These are phyloP conservation scores for Perkinsus chesapeaki DNA, from an alignment of 169 alveolate species.

Conservation along the genomic window DNA sequence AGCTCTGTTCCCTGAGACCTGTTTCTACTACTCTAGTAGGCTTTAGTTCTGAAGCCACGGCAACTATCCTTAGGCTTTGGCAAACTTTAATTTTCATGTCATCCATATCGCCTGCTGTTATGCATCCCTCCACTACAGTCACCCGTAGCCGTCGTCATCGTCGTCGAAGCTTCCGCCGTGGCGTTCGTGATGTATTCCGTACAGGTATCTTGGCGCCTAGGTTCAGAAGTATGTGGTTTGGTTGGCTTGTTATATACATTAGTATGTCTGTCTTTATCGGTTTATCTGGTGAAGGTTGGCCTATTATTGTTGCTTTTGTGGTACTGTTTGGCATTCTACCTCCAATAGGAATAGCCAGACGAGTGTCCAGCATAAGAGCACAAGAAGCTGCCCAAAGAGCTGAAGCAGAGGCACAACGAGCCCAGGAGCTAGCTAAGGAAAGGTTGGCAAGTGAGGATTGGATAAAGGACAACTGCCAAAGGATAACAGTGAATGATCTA, in stretches of 20 bases:
- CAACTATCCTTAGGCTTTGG: too few species aligned
- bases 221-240: neutral
- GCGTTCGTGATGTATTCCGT: neutral
- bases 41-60: too few species aligned
- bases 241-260: neutral
- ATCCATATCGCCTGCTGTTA: too few species aligned
- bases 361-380: neutral
- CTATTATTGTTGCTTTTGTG: neutral
- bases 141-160: neutral
- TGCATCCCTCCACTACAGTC: too few species aligned
- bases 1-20: too few species aligned
- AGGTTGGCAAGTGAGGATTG: neutral
- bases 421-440: neutral
- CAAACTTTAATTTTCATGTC: too few species aligned
- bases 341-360: neutral
- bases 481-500: neutral
- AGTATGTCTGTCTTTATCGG: neutral
- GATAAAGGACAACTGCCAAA: neutral
- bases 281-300: neutral
- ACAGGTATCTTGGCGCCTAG: neutral
- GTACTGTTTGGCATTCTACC: neutral
- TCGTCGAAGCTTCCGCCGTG: neutral
- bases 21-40: too few species aligned
- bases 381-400: neutral
- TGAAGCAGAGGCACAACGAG: neutral